Evolutionary conservation across 306 rosid species (phyloP).

Genomic region (Calophaca sinica): DNA sequence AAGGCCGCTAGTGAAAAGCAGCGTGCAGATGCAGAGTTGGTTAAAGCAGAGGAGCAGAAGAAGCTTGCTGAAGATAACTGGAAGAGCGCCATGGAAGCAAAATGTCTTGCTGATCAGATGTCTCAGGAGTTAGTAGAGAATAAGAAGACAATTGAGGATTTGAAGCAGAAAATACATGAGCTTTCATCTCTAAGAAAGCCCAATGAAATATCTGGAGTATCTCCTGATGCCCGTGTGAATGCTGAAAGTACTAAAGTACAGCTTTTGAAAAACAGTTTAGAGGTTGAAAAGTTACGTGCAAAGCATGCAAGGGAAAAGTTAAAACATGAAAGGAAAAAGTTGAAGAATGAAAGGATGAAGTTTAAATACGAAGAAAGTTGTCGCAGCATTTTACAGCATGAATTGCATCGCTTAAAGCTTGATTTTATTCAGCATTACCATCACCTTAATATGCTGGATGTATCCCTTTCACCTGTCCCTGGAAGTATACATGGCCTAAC

Average conservation of each 20-base stretch:
- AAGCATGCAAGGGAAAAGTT: constrained; percentile 54
- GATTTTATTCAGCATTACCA: constrained; percentile 58
- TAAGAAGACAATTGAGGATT: constrained; percentile 55
- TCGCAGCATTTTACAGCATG: constrained; percentile 21
- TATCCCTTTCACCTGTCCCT: constrained; percentile 47
- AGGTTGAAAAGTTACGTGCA: constrained; percentile 61
- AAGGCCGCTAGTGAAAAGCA: constrained; percentile 55
- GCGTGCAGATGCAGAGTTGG: constrained; percentile 51
- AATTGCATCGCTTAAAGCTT: constrained; percentile 51
- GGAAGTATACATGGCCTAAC: constrained; percentile 50
- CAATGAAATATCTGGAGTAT: constrained; percentile 50
- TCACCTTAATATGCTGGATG: constrained; percentile 59
- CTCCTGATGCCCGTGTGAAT: constrained; percentile 39
- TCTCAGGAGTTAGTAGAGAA: constrained; percentile 60
- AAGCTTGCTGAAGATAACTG: constrained; percentile 56
- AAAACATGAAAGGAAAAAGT: constrained; percentile 53
- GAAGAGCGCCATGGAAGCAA: constrained; percentile 62
- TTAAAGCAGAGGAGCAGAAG: constrained; percentile 58
- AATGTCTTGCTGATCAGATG: constrained; percentile 60
- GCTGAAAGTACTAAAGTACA: constrained; percentile 52
- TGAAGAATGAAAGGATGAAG: constrained; percentile 35
- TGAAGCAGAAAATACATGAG: constrained; percentile 52
- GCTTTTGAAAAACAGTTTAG: constrained; percentile 61
- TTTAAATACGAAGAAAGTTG: constrained; percentile 61
- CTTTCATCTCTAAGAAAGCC: constrained; percentile 55